Percentiles rank a stretch among this genome's conserved stretches.
Evolutionary conservation across 495 filamentous ascomycete genomes (phyloP).

Genomic region (Aspergillus campestris): DNA sequence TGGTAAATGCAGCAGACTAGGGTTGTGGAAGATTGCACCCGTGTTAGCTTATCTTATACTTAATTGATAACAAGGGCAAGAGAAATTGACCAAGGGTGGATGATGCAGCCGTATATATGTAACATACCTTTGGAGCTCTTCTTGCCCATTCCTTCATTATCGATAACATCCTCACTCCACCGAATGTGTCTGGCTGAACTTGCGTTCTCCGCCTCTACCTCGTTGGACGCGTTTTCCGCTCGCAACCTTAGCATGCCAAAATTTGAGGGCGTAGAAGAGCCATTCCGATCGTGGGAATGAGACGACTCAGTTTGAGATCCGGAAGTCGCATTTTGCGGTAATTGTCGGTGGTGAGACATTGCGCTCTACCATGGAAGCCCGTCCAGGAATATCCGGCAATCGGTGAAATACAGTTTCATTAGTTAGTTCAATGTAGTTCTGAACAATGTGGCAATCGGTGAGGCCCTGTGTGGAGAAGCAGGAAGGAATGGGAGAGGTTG

Average conservation of each 20-base stretch:
- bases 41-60: background rate
- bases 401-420: too few relatives aligned
- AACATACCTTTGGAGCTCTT: constrained; percentile 89
- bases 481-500: too few relatives aligned
- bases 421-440: too few relatives aligned
- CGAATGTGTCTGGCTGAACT: constrained; percentile 49
- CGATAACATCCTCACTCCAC: constrained; percentile 90
- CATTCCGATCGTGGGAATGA: constrained; percentile 7
- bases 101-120: background rate
- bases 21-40: constrained; percentile 1
- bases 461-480: too few relatives aligned
- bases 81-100: background rate
- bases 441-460: too few relatives aligned
- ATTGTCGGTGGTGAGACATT: constrained; percentile 28
- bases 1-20: constrained; percentile 98
- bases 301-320: constrained; percentile 15
- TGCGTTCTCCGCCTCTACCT: constrained; percentile 5
- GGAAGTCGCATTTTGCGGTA: constrained; percentile 2
- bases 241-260: constrained; percentile 28
- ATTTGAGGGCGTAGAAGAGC: constrained; percentile 6
- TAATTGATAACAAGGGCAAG: background rate
- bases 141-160: constrained; percentile 92
- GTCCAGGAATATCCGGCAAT: too few relatives aligned
- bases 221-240: constrained; percentile 19
- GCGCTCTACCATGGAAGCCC: background rate